Base-by-base conservation (phyloP, 2,329 filamentous ascomycete genomes). In the Fusarium falciforme region DNA sequence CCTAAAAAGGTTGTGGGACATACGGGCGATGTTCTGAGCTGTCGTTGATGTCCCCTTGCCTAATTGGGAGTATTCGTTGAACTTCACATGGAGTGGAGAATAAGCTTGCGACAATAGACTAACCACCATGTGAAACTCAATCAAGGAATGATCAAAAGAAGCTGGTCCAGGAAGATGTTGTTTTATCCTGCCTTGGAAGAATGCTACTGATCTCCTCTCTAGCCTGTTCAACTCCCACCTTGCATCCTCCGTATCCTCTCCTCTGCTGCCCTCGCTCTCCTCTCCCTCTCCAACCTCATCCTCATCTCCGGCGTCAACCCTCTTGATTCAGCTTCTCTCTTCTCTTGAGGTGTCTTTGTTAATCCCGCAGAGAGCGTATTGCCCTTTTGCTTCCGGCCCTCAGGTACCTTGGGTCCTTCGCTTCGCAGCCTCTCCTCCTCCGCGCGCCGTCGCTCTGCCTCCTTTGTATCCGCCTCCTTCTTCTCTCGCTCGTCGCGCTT, bases 221-320 rank as follows among this genome's bases (percentile, higher is more conserved):
- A 2, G 16, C 8, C 22, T 58, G 8, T n/a, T 78, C 60, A 81
- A 20, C 66, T 61, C 8, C 77, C 73, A 4, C 65, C 64, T 40
- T 78, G 76, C 88, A 94, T 87, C 78, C 88, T 88, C 83, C 89
- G 91, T 68, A 98, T 88, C 79, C 96, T 90, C 85, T 96, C 95
- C 83, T 98, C 96, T 0, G 95, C 96, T 10, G 96, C 96, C 77
- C 96, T 90, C 5, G 96, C 96, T 79, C 96, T 92, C 77, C 95
- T 88, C 84, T 99, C 96, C 76, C 96, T 87, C 82, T 98, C 96
- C 63, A 98, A 83, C 80, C 89, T 91, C 89, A 92, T 90, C 80
- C 91, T 90, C 90, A 96, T 95, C 84, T 98, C 96, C 0, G 94
- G 92, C 47, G 94, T 97, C 85, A 98, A 86, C 0, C 96, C 95